phyloP scores from a whole-genome alignment of 345 rosid genomes.

The Eucalyptus pauciflora region DNA sequence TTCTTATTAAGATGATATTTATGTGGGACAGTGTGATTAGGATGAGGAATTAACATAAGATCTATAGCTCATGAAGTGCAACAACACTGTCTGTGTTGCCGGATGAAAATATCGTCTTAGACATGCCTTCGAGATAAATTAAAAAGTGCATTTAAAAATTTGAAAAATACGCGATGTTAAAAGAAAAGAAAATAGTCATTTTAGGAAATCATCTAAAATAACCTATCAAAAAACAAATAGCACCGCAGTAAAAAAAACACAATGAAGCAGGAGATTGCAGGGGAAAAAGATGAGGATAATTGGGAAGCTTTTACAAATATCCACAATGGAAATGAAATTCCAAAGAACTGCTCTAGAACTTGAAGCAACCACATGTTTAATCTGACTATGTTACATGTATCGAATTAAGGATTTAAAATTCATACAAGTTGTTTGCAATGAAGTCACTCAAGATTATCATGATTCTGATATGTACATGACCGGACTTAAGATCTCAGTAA shows the following conservation, averaged over 20 bases:
- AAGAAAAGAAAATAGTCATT: accelerated
- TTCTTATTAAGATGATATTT: background rate
- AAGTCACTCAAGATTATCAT: background rate
- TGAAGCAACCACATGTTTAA: background rate
- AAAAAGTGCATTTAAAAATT: background rate
- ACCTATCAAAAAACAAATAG: background rate
- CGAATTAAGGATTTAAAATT: background rate
- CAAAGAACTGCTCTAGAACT: background rate
- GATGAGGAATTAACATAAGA: background rate
- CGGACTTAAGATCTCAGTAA: background rate
- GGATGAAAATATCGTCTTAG: background rate
- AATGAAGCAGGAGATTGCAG: background rate
- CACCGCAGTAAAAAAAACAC: accelerated
- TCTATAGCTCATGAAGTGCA: background rate
- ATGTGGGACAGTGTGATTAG: background rate
- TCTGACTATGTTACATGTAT: background rate
- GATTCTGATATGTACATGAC: background rate
- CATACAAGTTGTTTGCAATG: background rate
- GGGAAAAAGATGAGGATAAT: background rate
- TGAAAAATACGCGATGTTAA: background rate
- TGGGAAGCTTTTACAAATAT: background rate
- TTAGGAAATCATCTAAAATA: background rate
- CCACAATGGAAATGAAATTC: background rate
- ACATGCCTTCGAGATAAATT: background rate
- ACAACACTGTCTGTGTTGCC: background rate